Evolutionary conservation across 345 rosid genomes (phyloP).

Genomic region (Bretschneidera sinensis): DNA sequence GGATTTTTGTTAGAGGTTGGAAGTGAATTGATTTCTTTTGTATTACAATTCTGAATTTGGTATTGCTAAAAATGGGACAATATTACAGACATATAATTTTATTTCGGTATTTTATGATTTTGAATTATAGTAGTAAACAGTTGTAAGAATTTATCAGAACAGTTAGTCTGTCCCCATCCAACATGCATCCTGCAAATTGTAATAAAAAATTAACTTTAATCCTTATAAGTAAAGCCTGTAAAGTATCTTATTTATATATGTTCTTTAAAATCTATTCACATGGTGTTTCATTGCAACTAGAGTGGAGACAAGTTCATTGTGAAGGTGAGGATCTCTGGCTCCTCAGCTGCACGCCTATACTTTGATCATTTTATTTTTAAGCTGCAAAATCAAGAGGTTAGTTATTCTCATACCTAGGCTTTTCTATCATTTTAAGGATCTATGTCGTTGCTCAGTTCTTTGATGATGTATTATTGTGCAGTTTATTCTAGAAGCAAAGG

Average conservation of each 20-base stretch:
- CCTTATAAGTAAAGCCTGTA: background rate
- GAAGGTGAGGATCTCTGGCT: slow-evolving; percentile 57
- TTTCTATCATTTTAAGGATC: background rate
- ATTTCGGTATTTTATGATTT: too few species aligned
- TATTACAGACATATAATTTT: too few species aligned
- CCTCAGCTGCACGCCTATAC: slow-evolving; percentile 70
- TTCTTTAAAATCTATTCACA: background rate
- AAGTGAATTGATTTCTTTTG: background rate
- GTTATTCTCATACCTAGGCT: slow-evolving; percentile 5
- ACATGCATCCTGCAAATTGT: background rate
- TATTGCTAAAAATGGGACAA: background rate
- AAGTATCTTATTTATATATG: background rate
- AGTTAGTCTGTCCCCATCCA: too few species aligned
- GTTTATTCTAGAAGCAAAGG: slow-evolving; percentile 79
- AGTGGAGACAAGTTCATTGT: slow-evolving; percentile 71
- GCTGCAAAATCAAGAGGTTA: slow-evolving; percentile 72
- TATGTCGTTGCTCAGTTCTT: slow-evolving; percentile 1
- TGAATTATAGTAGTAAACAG: too few species aligned
- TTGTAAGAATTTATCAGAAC: too few species aligned
- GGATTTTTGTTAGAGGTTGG: background rate
- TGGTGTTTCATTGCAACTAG: slow-evolving; percentile 28
- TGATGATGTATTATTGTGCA: slow-evolving; percentile 17
- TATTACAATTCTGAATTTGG: too few species aligned
- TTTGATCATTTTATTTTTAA: slow-evolving; percentile 66
- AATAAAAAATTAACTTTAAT: background rate